These are phyloP conservation scores for Pestalotiopsis sp. DNA, from an alignment of 2,329 filamentous ascomycete genomes.

Conservation along the genomic window DNA sequence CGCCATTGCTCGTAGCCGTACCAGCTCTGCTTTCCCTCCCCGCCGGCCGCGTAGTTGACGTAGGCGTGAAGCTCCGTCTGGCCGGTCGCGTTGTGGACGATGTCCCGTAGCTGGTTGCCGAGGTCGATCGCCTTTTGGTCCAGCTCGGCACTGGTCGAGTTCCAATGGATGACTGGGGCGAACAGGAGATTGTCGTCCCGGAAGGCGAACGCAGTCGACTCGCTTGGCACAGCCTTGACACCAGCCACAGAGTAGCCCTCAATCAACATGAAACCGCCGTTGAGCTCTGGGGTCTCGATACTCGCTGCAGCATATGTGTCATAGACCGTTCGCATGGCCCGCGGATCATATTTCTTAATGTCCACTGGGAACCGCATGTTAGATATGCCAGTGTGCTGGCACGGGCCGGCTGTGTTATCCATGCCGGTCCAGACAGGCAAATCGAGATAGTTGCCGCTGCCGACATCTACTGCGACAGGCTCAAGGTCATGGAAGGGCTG, in stretches of 20 bases:
- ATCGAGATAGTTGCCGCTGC: conserved; percentile 46
- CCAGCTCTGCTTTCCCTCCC: conserved; percentile 41
- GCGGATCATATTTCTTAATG: conserved; percentile 38
- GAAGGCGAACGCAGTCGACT: conserved; percentile 47
- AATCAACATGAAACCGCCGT: conserved; percentile 54
- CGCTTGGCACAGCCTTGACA: conserved; percentile 37
- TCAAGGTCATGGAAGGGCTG: conserved; percentile 43
- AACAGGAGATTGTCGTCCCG: conserved; percentile 46
- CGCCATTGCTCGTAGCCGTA: conserved; percentile 56
- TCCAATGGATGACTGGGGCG: conserved; percentile 40
- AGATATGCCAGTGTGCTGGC: conserved; percentile 42
- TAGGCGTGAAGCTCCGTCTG: conserved; percentile 39
- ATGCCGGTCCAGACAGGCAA: conserved; percentile 47
- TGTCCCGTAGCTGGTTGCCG: conserved; percentile 40
- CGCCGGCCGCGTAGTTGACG: conserved; percentile 55
- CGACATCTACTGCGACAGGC: conserved; percentile 33
- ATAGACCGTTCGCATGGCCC: conserved; percentile 31
- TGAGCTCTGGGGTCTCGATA: conserved; percentile 28
- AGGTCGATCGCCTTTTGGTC: conserved; percentile 36
- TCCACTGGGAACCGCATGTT: conserved; percentile 49
- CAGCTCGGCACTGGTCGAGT: conserved; percentile 29
- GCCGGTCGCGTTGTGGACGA: conserved; percentile 38
- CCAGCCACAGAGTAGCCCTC: conserved; percentile 55
- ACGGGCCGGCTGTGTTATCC: conserved; percentile 35
- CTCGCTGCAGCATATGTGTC: conserved; percentile 33